Evolutionary conservation across 1,139 yeast species (phyloP).

Genomic region (Nakaseomyces delphensis): DNA sequence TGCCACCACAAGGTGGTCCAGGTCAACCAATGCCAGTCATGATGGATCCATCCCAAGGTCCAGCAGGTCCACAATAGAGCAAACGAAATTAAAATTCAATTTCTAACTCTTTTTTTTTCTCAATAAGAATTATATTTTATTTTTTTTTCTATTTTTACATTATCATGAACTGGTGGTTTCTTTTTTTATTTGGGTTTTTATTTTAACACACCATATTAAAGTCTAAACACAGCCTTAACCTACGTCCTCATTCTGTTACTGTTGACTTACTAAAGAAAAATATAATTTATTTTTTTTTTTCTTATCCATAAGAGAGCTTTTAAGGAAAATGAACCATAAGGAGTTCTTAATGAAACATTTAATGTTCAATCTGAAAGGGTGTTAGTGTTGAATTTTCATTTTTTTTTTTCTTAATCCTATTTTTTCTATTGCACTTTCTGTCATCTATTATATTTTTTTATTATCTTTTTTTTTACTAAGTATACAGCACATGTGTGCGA

Average conservation of each 20-base stretch:
- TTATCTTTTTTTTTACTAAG: conserved; percentile 1
- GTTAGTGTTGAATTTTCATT: too few relatives aligned
- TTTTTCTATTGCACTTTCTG: conserved; percentile 1
- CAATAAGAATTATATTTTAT: not conserved
- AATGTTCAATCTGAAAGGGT: too few relatives aligned
- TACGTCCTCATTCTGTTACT: not conserved
- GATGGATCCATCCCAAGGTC: conserved; percentile 8
- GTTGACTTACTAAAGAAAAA: not conserved
- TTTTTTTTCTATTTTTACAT: not conserved
- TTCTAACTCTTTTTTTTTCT: not conserved
- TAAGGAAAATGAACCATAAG: not conserved
- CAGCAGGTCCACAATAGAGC: conserved; percentile 4
- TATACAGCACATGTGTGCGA: conserved; percentile 5
- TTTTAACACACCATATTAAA: not conserved
- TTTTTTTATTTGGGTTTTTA: not conserved
- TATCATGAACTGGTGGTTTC: not conserved
- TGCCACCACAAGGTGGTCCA: conserved; percentile 23
- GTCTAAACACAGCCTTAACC: not conserved
- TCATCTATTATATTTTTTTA: conserved; percentile 1
- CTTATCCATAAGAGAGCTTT: not conserved
- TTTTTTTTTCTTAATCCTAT: not conserved
- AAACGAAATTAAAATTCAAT: not conserved
- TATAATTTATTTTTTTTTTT: not conserved
- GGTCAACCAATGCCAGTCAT: conserved; percentile 10
- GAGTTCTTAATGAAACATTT: not conserved